Conservation (phyloP, 345 rosid genomes). For the Dipteronia dyeriana region DNA sequence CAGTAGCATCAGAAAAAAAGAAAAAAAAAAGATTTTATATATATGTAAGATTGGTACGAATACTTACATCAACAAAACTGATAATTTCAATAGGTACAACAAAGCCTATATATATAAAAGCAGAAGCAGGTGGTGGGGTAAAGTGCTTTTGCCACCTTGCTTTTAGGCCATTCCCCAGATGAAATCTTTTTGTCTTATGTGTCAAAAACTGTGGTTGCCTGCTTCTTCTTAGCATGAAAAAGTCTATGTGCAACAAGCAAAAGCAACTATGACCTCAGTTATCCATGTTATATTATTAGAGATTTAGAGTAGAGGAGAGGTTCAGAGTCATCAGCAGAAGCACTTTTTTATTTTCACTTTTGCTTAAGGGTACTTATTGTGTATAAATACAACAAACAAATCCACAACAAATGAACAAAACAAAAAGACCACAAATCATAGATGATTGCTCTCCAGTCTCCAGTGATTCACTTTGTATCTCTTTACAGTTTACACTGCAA, state of each 20-base stretch:
- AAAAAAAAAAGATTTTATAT: background rate
- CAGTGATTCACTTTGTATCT: too few species aligned
- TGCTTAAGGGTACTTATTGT: background rate
- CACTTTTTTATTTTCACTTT: conserved; percentile 2
- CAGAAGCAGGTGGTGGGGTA: background rate
- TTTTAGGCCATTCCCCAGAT: conserved; percentile 21
- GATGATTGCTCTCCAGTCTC: too few species aligned
- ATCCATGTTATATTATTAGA: background rate
- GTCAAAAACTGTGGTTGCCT: conserved; percentile 14
- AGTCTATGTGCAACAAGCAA: conserved; percentile 1
- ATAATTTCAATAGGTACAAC: background rate
- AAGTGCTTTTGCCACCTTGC: conserved; percentile 29
- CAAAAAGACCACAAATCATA: too few species aligned
- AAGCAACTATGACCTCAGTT: conserved; percentile 10
- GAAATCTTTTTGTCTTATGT: conserved; percentile 33
- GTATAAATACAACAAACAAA: background rate
- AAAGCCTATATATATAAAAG: too few species aligned
- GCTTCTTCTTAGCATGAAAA: conserved; percentile 10
- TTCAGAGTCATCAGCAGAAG: background rate
- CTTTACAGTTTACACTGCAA: too few species aligned
- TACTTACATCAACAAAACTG: background rate
- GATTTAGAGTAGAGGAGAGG: background rate
- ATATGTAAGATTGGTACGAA: too few species aligned
- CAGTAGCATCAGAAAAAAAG: background rate
- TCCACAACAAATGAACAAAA: conserved; percentile 16